Evolutionary conservation across 2,329 filamentous ascomycete species (phyloP).

Genomic region (Hymenoscyphus albidus): DNA sequence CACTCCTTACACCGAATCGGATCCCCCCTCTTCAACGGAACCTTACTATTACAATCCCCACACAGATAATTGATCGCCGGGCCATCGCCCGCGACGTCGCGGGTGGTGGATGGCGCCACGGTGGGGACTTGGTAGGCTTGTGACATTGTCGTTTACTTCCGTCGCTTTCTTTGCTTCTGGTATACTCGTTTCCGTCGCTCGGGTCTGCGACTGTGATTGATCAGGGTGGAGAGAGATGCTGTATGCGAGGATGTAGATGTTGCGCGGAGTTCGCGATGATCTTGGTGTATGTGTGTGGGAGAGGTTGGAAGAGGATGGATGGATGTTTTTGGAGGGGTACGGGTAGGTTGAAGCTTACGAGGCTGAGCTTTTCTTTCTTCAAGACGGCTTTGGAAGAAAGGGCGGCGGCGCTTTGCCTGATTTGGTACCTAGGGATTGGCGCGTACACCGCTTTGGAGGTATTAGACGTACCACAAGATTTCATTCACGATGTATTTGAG

Average conservation of each 20-base stretch:
- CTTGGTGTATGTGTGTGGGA: no score
- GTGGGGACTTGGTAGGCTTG: conserved; percentile 66
- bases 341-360: neutral
- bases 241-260: neutral
- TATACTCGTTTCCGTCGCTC: neutral
- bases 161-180: neutral
- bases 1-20: conserved; percentile 88
- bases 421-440: neutral
- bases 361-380: neutral
- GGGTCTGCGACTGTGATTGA: neutral
- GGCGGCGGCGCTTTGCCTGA: neutral
- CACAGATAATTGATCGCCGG: conserved; percentile 67
- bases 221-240: neutral
- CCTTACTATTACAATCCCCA: conserved; percentile 79
- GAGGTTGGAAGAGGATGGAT: neutral
- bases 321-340: neutral
- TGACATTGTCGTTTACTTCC: neutral
- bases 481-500: no score
- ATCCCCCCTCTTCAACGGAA: conserved; percentile 71
- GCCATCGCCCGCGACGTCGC: conserved; percentile 42
- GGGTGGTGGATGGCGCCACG: conserved; percentile 34
- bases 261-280: no score
- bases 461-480: no score
- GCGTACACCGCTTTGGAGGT: neutral
- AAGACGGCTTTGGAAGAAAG: neutral